Evolutionary conservation across 148 eudicot species (phyloP).

Genomic region (Rhododendron williamsianum): DNA sequence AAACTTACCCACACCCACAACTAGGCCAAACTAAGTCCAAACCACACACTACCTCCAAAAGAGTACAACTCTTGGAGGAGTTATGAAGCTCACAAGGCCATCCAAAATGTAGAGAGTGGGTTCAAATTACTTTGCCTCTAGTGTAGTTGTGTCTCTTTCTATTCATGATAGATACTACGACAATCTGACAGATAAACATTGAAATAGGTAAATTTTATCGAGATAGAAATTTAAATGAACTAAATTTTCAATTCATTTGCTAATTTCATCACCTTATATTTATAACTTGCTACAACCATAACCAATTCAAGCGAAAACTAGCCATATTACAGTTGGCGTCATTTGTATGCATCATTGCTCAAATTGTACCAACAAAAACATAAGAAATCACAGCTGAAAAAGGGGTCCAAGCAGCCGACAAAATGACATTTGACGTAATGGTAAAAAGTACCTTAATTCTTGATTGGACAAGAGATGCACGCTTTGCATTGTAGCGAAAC

Average conservation of each 20-base stretch:
- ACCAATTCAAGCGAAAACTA: background rate
- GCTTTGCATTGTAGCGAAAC: slow-evolving; percentile 98
- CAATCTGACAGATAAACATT: no score
- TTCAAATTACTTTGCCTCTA: background rate
- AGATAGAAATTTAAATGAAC: background rate
- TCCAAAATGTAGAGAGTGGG: background rate
- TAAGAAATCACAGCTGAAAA: slow-evolving; percentile 1
- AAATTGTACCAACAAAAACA: background rate
- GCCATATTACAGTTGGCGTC: background rate
- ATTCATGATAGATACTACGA: background rate
- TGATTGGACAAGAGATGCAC: slow-evolving; percentile 99
- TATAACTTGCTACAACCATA: background rate
- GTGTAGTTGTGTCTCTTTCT: background rate
- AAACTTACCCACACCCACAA: background rate
- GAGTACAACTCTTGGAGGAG: background rate
- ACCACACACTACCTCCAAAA: background rate
- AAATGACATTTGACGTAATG: background rate
- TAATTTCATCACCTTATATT: background rate
- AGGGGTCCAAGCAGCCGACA: slow-evolving; percentile 6
- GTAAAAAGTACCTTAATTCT: slow-evolving; percentile 74
- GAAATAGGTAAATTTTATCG: background rate
- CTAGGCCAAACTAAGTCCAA: background rate
- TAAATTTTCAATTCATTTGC: background rate
- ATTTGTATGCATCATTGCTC: background rate
- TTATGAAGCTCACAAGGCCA: background rate